Evolutionary conservation across 1,139 yeast genomes (phyloP), one percentile per base, ranked within the genome.

Genomic region (Diutina mesorugosa): DNA sequence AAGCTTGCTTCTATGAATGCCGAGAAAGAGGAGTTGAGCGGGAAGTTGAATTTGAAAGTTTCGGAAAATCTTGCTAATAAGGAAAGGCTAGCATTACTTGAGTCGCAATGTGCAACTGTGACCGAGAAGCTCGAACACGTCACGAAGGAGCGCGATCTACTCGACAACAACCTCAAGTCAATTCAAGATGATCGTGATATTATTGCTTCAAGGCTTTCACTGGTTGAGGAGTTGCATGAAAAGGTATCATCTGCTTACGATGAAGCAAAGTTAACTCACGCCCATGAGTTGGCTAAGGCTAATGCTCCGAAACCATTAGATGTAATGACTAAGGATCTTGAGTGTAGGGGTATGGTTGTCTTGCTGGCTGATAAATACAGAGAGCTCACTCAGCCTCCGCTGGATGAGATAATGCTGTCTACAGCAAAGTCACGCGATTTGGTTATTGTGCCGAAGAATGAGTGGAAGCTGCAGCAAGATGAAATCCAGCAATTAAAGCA

Each of bases 321-420:
- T 3, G 35, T 14, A 16, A n/a, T 47, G 5, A 10, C 51, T 9
- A n/a, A 47, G 6, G 38, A 47, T 6, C 38, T 47, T 14, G 18
- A 14, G 1, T 30, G 16, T 18, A 10, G 51, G 7, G 53, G 35
- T 16, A 50, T 29, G 53, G 53, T 50, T n/a, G 53, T 32, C 9
- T 30, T 50, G 45, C 18, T 45, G 26, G 32, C 32, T 16, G 26
- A 8, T 7, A 45, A 50, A 16, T 45, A 50, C 16, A 14, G 30
- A 18, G 21, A 32, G 30, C 41, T 18, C 6, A 29, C 51, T 6
- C 50, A n/a, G 14, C 14, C 56, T 53, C 46, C 45, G 8, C 30
- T 18, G 35, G 45, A 30, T 4, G 46, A 45, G 10, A 57, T 60
- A 10, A 16, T 60, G n/a, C 41, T 12, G 10, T 50, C 58, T 7